phyloP scores from a whole-genome alignment of 148 eudicot genomes.

The Spergularia bocconei region DNA sequence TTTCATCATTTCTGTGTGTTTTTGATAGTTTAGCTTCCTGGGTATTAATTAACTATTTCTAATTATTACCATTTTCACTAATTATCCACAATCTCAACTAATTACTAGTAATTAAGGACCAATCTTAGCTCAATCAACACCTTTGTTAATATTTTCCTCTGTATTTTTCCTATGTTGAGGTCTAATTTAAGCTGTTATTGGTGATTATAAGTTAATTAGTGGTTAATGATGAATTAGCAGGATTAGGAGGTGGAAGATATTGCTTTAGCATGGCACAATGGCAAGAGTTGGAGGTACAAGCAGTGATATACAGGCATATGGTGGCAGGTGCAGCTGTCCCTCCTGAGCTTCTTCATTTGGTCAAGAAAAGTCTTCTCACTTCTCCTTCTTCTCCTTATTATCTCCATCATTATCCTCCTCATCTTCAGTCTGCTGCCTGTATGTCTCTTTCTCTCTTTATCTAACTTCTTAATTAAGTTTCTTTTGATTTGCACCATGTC shows the following conservation, averaged over 20 bases:
- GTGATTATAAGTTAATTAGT: neutral
- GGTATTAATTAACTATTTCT: no score
- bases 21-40: no score
- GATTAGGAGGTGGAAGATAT: constrained; percentile 56
- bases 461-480: neutral
- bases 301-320: constrained; percentile 77
- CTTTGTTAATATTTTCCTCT: no score
- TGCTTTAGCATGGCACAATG: constrained; percentile 78
- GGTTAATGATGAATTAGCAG: constrained; percentile 20
- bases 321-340: constrained; percentile 73
- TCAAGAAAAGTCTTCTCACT: constrained; percentile 50
- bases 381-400: constrained; percentile 37
- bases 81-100: no score
- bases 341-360: constrained; percentile 60
- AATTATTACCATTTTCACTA: no score
- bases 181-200: neutral
- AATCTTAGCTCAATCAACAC: no score
- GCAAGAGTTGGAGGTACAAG: constrained; percentile 93
- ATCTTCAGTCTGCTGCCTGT: constrained; percentile 56
- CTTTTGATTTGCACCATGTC: no score
- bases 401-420: constrained; percentile 39
- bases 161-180: no score
- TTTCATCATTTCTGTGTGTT: no score
- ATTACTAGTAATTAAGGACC: no score
- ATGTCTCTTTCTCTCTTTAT: constrained; percentile 20